A percentile compares a stretch with the other conserved stretches of the same genome.
Evolutionary conservation across 75 land plant genomes (phyloP).

Genomic region (Sequoia sempervirens): DNA sequence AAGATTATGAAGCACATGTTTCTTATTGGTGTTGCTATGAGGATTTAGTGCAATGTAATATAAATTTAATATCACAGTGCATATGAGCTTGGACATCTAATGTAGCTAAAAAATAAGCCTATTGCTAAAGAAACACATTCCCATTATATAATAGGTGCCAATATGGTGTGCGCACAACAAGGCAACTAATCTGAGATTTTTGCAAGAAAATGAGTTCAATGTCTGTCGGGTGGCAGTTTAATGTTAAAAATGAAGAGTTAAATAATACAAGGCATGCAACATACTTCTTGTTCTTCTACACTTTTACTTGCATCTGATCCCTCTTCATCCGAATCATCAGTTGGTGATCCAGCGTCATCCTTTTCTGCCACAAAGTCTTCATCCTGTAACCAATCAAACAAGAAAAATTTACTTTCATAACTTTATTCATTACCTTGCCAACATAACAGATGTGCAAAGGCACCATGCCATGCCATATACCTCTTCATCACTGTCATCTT

Average conservation of each 20-base stretch:
- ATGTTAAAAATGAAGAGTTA: not conserved
- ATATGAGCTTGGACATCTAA: not conserved
- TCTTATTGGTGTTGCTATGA: not conserved
- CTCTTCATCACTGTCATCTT: slow-evolving; percentile 85
- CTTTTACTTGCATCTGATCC: slow-evolving; percentile 89
- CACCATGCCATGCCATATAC: slow-evolving; percentile 18
- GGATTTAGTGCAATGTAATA: not conserved
- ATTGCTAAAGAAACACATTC: not conserved
- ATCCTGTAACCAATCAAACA: slow-evolving; percentile 50
- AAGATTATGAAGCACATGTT: not conserved
- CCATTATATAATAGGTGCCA: not conserved
- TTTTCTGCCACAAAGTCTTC: slow-evolving; percentile 95
- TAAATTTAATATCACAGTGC: not conserved
- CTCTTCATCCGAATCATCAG: slow-evolving; percentile 91
- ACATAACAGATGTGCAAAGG: not conserved
- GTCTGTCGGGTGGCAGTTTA: not conserved
- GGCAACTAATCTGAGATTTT: not conserved
- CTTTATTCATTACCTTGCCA: not conserved
- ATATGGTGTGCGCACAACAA: not conserved
- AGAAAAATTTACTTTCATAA: not conserved
- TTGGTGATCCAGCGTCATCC: slow-evolving; percentile 96
- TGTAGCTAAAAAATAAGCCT: not conserved
- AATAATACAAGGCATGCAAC: not conserved
- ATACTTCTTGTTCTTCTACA: slow-evolving; percentile 53
- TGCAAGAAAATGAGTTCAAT: not conserved